phyloP scores from a whole-genome alignment of 306 rosid genomes.

The Albizia julibrissin region DNA sequence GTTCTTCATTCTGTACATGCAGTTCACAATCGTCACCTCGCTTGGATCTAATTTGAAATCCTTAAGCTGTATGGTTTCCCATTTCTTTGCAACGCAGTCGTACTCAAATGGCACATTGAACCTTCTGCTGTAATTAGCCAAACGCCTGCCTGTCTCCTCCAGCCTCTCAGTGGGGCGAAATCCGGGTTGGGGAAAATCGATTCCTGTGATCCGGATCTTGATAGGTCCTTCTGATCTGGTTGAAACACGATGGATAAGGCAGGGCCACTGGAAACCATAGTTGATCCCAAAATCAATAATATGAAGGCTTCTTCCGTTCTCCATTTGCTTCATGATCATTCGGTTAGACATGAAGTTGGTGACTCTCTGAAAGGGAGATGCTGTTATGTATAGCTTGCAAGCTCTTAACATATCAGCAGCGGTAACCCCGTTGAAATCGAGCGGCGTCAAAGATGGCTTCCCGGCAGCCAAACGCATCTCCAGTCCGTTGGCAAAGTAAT shows the following conservation, averaged over 20 bases:
- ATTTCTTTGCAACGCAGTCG: constrained; percentile 58
- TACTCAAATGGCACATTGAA: constrained; percentile 60
- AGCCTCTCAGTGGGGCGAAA: constrained; percentile 75
- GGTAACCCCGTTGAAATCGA: constrained; percentile 29
- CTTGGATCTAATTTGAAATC: constrained; percentile 57
- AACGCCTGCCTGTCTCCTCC: constrained; percentile 60
- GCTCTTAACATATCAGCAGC: constrained; percentile 66
- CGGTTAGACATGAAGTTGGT: constrained; percentile 43
- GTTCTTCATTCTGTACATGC: constrained; percentile 63
- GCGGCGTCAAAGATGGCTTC: constrained; percentile 36
- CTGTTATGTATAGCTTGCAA: constrained; percentile 48
- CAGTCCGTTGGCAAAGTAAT: constrained; percentile 69
- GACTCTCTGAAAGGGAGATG: constrained; percentile 64
- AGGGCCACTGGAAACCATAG: constrained; percentile 87
- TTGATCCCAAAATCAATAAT: constrained; percentile 73
- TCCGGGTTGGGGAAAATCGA: constrained; percentile 74
- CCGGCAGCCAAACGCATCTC: constrained; percentile 61
- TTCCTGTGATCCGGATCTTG: constrained; percentile 60
- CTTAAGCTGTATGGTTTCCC: constrained; percentile 58
- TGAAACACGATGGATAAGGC: constrained; percentile 59
- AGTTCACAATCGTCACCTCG: constrained; percentile 60
- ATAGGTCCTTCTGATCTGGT: constrained; percentile 57
- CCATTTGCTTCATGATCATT: constrained; percentile 43
- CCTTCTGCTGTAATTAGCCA: constrained; percentile 58
- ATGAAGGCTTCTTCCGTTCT: constrained; percentile 53